Base-by-base conservation (phyloP, 208 protist genomes). In the Leishmania major region DNA sequence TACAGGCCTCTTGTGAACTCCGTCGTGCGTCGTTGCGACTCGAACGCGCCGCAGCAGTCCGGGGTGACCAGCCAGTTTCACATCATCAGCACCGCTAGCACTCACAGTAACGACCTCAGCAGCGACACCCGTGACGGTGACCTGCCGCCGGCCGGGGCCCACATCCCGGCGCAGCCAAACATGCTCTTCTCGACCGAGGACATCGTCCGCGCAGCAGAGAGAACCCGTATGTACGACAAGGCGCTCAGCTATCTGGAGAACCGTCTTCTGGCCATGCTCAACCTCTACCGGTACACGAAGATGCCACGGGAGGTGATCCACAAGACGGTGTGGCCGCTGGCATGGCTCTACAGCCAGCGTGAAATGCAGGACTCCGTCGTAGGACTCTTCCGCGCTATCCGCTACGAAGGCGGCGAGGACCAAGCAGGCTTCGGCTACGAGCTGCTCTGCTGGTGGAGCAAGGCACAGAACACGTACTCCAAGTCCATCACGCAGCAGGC, bases 341-440 rank as follows among this genome's bases (percentile, higher is more conserved):
- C 94, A 51, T 96, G 92, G 93, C 84, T 97, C 47, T 98, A 98
- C 86, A 95, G 92, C 78, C 92, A 96, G 78, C 93, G 92, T 75
- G 95, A 96, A 84, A 98, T 97, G 94, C 95, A 98, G 74, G 93
- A 96, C 87, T 95, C 94, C 72, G 94, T 98, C 53, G 92, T 97
- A 19, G 95, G 95, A 15, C 88, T 98, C 67, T 98, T 98, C 84
- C 83, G 87, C 37, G 90, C 93, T 7, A 93, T 97, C 25, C 91
- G 90, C 66, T 97, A 96, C 85, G 84, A 94, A 70, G 89, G 84
- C 62, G 89, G 89, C 35, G 91, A 96, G 78, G 86, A 92, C 84
- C 93, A 93, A 77, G 93, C 94, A 67, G 95, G 93, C 45, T 94
- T 96, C 60, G 91, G 89, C 47, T 95, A 93, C 72, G 95, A 98